Base-by-base conservation (phyloP, 441 rosid genomes). In the Jatropha multifida region DNA sequence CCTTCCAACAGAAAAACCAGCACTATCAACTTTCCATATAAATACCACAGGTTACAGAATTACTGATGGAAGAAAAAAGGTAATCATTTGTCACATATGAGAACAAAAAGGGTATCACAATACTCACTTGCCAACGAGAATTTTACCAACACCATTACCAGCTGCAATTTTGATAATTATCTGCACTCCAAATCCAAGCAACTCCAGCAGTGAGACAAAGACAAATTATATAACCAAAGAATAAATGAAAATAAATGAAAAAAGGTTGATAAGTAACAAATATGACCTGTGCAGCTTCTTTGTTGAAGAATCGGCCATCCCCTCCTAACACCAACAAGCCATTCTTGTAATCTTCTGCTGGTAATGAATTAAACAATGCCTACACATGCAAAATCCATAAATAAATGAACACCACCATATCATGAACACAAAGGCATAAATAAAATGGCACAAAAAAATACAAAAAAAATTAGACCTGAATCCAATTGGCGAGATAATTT, bases 401-500 rank as follows among this genome's bases (percentile, higher is more conserved):
- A 44, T 59, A 48, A 54, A 70, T 10, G 58, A 71, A 71, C 18
- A 59, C 61, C 23, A 0, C 27, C 20, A 3, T 14, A 71, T 59
- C 67, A 17, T 40, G 32, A 60, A 61, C 55, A 71, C 7, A 62
- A 70, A 65, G 26, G 27, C 56, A 44, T 44, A 40, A 78, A 73
- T 10, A 40, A 26, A 78, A 63, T 60, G 58, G 40, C 38, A 20
- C 23, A 7, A 60, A 38, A 59, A 42, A 38, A 65, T 44, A 2
- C 17, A 49, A 67, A 68, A 23, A 15, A 48, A 64, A 74, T 74
- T 72, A 79, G 74, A 96, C 98, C 98, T 94, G 97, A 68, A 94
- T 92, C 98, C 99, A 94, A 81, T 96, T 94, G 6, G 93, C 93
- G 23, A 94, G 92, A 81, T 91, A 96, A 81, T 96, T 92, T 68